phyloP scores from a whole-genome alignment of 331 rosid species.

The Arachis monticola region DNA sequence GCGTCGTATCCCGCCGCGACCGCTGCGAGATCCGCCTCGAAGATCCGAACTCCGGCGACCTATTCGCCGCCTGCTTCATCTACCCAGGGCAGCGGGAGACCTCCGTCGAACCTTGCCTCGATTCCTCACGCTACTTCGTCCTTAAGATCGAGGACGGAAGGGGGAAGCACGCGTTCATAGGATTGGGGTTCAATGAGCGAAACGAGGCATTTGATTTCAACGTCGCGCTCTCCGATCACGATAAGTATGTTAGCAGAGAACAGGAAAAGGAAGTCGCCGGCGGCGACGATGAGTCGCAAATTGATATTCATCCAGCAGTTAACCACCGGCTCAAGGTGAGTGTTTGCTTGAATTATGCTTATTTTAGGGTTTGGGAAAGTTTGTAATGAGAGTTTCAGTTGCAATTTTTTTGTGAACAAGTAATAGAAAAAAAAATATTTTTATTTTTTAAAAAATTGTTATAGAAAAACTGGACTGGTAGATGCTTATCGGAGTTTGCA shows the following conservation, averaged over 20 bases:
- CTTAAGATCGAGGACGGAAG: constrained; percentile 95
- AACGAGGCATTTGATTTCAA: constrained; percentile 99
- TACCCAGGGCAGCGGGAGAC: constrained; percentile 84
- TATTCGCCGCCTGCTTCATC: constrained; percentile 94
- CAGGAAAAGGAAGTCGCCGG: constrained; percentile 70
- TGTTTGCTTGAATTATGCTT: background rate
- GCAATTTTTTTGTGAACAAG: no score
- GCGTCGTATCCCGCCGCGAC: constrained; percentile 86
- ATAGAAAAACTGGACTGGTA: no score
- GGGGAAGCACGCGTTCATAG: constrained; percentile 95
- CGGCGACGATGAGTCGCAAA: constrained; percentile 62
- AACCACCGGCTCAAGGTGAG: constrained; percentile 89
- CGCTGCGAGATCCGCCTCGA: constrained; percentile 99
- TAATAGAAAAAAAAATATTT: no score
- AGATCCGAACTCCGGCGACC: constrained; percentile 88
- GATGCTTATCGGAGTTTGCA: background rate
- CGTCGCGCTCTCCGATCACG: constrained; percentile 96
- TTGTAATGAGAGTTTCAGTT: no score
- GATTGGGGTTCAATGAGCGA: constrained; percentile 87
- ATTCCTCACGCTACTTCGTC: constrained; percentile 96
- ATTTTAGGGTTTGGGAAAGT: background rate
- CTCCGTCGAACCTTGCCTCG: constrained; percentile 90
- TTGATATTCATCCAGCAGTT: constrained; percentile 93
- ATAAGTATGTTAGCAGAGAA: constrained; percentile 83
- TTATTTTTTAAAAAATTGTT: no score